Conservation (phyloP, 495 filamentous ascomycete species). For the Penicillium bovifimosum region DNA sequence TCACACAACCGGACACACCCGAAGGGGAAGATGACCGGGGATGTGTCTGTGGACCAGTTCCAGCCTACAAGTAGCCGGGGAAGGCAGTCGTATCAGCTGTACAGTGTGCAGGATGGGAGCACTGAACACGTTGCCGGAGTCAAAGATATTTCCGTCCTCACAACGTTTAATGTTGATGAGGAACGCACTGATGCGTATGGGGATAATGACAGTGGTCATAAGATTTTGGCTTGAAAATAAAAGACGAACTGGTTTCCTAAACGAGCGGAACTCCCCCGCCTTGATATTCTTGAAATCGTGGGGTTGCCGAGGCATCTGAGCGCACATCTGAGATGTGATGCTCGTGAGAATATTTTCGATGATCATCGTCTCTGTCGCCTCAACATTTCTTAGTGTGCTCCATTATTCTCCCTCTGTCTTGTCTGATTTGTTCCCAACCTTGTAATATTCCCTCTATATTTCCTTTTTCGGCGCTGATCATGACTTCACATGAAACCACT, state of each 20-base stretch:
- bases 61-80: slow-evolving; percentile 2
- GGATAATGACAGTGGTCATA: slow-evolving; percentile 6
- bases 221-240: background rate
- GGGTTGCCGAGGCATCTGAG: too few relatives aligned
- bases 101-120: slow-evolving; percentile 10
- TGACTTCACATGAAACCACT: slow-evolving; percentile 12
- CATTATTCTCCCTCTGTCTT: background rate
- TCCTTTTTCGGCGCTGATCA: slow-evolving; percentile 9
- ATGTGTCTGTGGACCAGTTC: background rate
- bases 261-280: too few relatives aligned
- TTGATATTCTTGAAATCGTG: too few relatives aligned
- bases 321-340: too few relatives aligned
- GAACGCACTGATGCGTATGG: background rate
- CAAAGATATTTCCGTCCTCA: slow-evolving; percentile 11
- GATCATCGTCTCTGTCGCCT: too few relatives aligned
- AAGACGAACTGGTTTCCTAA: too few relatives aligned
- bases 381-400: background rate
- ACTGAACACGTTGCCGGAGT: background rate
- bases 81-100: slow-evolving; percentile 14
- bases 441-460: slow-evolving; percentile 1
- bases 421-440: slow-evolving; percentile 1
- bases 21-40: background rate
- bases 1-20: background rate
- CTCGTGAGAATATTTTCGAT: too few relatives aligned
- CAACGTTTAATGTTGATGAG: slow-evolving; percentile 10